A percentile compares a stretch with the other conserved stretches of the same genome.
These are phyloP conservation scores for Paraleonurus japonicus DNA, from an alignment of 257 asterid genomes.

Conservation along the genomic window DNA sequence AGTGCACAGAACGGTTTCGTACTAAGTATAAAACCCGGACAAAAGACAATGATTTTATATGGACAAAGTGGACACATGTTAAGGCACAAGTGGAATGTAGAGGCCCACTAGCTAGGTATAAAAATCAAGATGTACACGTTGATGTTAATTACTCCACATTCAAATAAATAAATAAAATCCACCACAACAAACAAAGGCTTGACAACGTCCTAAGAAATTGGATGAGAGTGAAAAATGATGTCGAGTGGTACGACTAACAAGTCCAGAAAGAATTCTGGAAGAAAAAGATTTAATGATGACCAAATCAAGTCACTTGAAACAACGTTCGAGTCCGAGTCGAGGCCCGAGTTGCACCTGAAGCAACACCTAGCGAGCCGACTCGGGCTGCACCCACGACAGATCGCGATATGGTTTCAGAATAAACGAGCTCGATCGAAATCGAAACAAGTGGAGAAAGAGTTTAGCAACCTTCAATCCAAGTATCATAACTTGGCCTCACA, in stretches of 20 bases:
- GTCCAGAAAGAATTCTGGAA: slow-evolving; percentile 36
- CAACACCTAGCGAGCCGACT: slow-evolving; percentile 69
- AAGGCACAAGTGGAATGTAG: slow-evolving; percentile 14
- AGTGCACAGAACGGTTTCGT: no score
- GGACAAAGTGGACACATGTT: slow-evolving; percentile 24
- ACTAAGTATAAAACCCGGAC: no score
- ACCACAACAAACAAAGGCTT: slow-evolving; percentile 16
- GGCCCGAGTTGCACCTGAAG: slow-evolving; percentile 68
- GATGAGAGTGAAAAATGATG: slow-evolving; percentile 21
- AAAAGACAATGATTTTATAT: background rate
- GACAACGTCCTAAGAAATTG: background rate
- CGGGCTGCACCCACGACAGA: slow-evolving; percentile 81
- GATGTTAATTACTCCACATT: slow-evolving; percentile 10
- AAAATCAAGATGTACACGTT: slow-evolving; percentile 33
- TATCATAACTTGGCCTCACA: slow-evolving; percentile 54
- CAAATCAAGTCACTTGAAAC: slow-evolving; percentile 67
- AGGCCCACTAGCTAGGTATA: slow-evolving; percentile 30
- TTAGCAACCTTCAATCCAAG: slow-evolving; percentile 46
- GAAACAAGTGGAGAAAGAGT: slow-evolving; percentile 60
- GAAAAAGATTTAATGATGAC: slow-evolving; percentile 63
- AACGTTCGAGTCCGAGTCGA: slow-evolving; percentile 54
- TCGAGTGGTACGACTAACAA: no score
- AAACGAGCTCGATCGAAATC: slow-evolving; percentile 59
- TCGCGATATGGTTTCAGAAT: slow-evolving; percentile 88
- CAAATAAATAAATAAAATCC: slow-evolving; percentile 27